A percentile compares a stretch with the other conserved stretches of the same genome.
Conservation (phyloP, 768 basidiomycete species). For the Russula vinacea region DNA sequence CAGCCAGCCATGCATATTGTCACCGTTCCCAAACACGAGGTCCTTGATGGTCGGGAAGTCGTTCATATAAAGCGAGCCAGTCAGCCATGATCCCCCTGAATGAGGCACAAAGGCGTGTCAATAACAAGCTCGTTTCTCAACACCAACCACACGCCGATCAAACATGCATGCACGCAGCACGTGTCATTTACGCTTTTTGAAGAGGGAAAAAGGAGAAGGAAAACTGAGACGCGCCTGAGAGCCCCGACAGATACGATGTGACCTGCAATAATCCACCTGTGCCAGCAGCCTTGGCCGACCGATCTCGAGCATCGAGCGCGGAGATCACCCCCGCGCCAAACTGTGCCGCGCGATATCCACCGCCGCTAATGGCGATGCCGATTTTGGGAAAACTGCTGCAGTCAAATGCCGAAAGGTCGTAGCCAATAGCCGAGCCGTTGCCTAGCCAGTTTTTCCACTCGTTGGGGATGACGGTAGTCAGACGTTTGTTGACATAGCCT, state of each 20-base stretch:
- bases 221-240: constrained; percentile 49
- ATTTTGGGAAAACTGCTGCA: constrained; percentile 47
- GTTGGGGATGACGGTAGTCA: constrained; percentile 40
- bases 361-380: constrained; percentile 67
- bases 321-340: constrained; percentile 59
- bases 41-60: constrained; percentile 57
- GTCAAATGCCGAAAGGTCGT: constrained; percentile 46
- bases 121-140: background rate
- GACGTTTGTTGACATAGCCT: constrained; percentile 47
- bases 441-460: constrained; percentile 63
- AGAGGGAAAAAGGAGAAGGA: no score
- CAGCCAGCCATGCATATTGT: constrained; percentile 50
- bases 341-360: constrained; percentile 65
- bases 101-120: background rate
- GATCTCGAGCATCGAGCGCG: constrained; percentile 60
- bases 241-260: constrained; percentile 62
- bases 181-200: no score
- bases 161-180: background rate
- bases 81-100: constrained; percentile 65
- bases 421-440: constrained; percentile 51
- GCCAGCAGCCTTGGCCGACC: constrained; percentile 52
- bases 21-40: constrained; percentile 57
- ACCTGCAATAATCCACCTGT: constrained; percentile 70
- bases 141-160: background rate
- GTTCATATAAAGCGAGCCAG: constrained; percentile 60